Evolutionary conservation across 2,329 filamentous ascomycete genomes (phyloP), one percentile per base, ranked within the genome.

Genomic region (Alternaria postmessia): DNA sequence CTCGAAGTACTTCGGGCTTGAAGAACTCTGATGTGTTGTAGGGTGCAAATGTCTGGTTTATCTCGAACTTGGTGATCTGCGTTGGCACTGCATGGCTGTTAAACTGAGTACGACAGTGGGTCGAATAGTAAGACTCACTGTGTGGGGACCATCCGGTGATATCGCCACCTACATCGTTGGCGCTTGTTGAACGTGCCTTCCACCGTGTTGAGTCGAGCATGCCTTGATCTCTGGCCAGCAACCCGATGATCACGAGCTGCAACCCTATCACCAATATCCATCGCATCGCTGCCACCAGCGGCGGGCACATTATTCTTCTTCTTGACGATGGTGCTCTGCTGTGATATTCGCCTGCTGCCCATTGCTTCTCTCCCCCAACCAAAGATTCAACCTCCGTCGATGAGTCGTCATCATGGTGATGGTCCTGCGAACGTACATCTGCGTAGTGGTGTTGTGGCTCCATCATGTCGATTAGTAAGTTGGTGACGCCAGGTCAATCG

Each of bases 21-120:
- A 77, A 77, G 67, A 77, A 77, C 9, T 77, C 73, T 7, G 74
- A 74, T 2, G 74, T 77, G 59, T 76, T 75, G 61, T 74, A 74
- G 12, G 73, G 73, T 4, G 74, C 73, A 49, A 73, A 76, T 2
- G 74, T 76, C 56, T 77, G 74, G 44, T 76, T 76, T 52, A 76
- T 68, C 12, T 72, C 49, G 64, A 77, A 77, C n/a, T 63, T 72
- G 28, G 70, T 74, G 55, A 75, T 64, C 57, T 74, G 71, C 7
- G 73, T 76, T 12, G 73, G 73, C 22, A 77, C 73, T 77, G 48
- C 0, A 41, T 1, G 1, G 5, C 0, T 7, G 24, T 72, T 57
- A 68, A 38, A 24, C 5, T 3, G 26, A 28, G 20, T 26, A 16
- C n/a, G 4, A 39, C 43, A 9, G 20, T 43, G 36, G 18, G 2